Base-by-base conservation (phyloP, 352 stramenopile species). In the Phytophthora sp. region DNA sequence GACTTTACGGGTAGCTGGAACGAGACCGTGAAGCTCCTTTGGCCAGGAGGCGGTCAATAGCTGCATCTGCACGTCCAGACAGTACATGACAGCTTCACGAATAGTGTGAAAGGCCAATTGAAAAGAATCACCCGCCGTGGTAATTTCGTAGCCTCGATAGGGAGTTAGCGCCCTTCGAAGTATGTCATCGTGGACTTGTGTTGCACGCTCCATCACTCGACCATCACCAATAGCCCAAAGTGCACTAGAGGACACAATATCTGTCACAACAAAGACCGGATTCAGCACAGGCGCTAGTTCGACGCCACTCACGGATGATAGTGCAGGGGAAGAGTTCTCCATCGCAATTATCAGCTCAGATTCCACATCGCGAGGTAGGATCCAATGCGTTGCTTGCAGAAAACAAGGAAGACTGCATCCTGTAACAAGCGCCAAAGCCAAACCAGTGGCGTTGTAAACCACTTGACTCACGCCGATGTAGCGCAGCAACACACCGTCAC, bases 131-230 rank as follows among this genome's bases (percentile, higher is more conserved):
- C 72, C 72, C 13, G 46, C 53, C 9, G 72, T 81, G 8, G 72
- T 81, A 58, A 81, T 78, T 37, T 81, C 72, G 39, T 81, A 78
- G 26, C 72, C 72, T 27, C 63, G 67, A 31, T 80, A 62, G 26
- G 61, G 62, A 13, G 62, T 34, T 10, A 80, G 53, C 21, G 45
- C 55, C 18, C 53, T 43, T 12, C 58, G 64, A 8, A 82, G 49
- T 4, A 82, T 64, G 43, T 72, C 50, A 18, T 79, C 74, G 52
- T 82, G 70, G 5, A 77, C 50, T 31, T 74, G 53, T 5, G 45
- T 61, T 1, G 68, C 68, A 4, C 38, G 52, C 27, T 66, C 38
- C 62, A 83, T 77, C 9, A 74, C 45, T 2, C 39, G 35, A 1
- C 60, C 55, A 43, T 70, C 49, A 30, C 20, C 56, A 2, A 62